Evolutionary conservation across 768 basidiomycete species (phyloP), one percentile per base, ranked within the genome.

Genomic region (Russula vinacea): DNA sequence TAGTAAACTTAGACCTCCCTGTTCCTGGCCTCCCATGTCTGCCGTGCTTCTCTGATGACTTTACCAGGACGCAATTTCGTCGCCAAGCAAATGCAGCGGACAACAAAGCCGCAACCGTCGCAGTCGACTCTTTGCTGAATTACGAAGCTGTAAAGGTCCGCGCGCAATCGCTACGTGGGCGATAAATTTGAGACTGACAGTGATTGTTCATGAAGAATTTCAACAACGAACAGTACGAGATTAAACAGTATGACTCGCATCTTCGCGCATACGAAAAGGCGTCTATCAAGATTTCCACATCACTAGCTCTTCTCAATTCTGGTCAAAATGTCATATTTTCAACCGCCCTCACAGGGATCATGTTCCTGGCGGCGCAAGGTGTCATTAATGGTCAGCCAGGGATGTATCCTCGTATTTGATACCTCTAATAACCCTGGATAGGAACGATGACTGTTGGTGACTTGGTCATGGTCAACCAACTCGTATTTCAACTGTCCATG

Each of bases 361-460:
- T 99, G 97, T 89, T 96, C 70, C 79, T 99, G 58, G 96, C 95
- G 7, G 94, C 96, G 0, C 92, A 97, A 73, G 97, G 96, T 0
- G 89, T 99, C 4, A 77, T 95, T 33, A 89, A 93, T 68, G 96
- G 94, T 94, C 56, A 16, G 80, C 73, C 40, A 11, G 16, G 42
- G 14, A 19, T 26, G 40, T 33, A 29, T 19, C 14, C 16, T 56
- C 42, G 57, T 44, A n/a, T 24, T 39, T 8, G 24, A 40, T 17
- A 22, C 49, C 37, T 52, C 64, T 67, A 7, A 71, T 58, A 13
- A 40, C 50, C 65, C 2, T 47, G 35, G 13, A 14, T 67, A 95
- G 95, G 94, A 9, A 93, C 92, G 0, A 98, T 99, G 96, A 97
- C 95, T 5, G 84, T 99, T 26, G 97, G 97, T 9, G 97, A 99